Percentiles rank a stretch among this genome's conserved stretches.
Evolutionary conservation across 1,139 yeast genomes (phyloP).

Genomic region (Diutina rugosa): DNA sequence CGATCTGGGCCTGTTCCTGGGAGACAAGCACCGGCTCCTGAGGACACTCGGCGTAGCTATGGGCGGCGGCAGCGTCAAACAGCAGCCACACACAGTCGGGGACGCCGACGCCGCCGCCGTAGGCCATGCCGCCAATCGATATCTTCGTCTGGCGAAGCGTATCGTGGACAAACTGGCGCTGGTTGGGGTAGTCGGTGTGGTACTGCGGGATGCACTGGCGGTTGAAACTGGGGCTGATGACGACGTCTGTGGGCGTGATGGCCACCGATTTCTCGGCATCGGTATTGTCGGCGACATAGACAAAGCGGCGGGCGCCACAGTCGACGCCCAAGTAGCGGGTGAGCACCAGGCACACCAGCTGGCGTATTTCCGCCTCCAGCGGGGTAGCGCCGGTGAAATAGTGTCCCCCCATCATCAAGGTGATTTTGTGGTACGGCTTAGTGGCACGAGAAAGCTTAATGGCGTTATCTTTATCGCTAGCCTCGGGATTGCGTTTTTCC

Average conservation of each 20-base stretch:
- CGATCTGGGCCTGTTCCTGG: not conserved
- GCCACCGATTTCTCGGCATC: constrained; percentile 11
- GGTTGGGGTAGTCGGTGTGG: constrained; percentile 52
- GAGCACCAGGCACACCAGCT: constrained; percentile 35
- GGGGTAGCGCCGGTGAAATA: constrained; percentile 30
- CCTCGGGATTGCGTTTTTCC: constrained; percentile 4
- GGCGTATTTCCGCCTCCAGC: constrained; percentile 27
- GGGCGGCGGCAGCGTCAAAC: constrained; percentile 36
- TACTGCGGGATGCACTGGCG: constrained; percentile 73
- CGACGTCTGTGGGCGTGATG: constrained; percentile 14
- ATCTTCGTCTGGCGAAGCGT: constrained; percentile 26
- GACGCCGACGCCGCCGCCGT: constrained; percentile 63
- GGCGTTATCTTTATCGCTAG: not conserved
- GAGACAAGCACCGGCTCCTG: not conserved
- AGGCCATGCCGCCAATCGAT: constrained; percentile 70
- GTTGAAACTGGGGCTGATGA: constrained; percentile 23
- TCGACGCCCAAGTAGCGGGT: constrained; percentile 36
- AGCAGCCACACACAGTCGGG: constrained; percentile 74
- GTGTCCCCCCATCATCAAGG: constrained; percentile 89
- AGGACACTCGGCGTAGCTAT: not conserved
- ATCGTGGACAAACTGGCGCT: constrained; percentile 10
- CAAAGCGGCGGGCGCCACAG: constrained; percentile 17
- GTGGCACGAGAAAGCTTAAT: too few relatives aligned
- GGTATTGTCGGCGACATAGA: constrained; percentile 13
- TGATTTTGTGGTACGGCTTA: constrained; percentile 47